Evolutionary conservation across 2,329 filamentous ascomycete species (phyloP).

Genomic region (Neofusicoccum ribis): DNA sequence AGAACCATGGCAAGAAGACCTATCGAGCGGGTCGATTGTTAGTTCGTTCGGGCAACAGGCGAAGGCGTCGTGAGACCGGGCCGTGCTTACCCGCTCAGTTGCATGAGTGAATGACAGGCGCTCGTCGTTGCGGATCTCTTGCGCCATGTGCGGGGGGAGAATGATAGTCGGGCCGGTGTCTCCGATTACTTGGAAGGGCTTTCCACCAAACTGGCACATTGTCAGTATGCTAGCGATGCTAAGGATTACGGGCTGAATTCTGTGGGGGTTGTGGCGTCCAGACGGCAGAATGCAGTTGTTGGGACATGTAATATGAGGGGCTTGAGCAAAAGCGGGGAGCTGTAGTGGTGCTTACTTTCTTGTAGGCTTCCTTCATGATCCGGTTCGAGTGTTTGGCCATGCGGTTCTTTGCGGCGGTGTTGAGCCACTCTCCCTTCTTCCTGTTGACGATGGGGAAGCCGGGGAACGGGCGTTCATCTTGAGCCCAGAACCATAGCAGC

Average conservation of each 20-base stretch:
- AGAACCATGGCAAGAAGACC: neutral
- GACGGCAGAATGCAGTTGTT: too few relatives aligned
- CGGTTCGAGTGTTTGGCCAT: neutral
- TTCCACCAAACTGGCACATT: neutral
- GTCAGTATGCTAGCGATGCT: neutral
- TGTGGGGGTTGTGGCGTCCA: neutral
- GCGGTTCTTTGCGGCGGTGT: neutral
- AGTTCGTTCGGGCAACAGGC: neutral
- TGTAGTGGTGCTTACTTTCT: neutral
- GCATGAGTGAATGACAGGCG: neutral
- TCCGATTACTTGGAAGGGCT: neutral
- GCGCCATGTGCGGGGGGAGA: neutral
- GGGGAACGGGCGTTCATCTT: neutral
- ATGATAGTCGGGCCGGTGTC: neutral
- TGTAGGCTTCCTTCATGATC: neutral
- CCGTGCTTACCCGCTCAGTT: neutral
- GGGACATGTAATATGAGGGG: too few relatives aligned
- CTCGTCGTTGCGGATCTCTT: slow-evolving; percentile 10
- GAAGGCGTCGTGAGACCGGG: too few relatives aligned
- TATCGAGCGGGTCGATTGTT: neutral
- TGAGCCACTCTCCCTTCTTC: neutral
- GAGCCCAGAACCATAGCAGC: neutral
- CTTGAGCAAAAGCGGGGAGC: too few relatives aligned
- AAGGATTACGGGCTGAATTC: neutral
- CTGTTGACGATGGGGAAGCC: neutral